Evolutionary conservation across 495 filamentous ascomycete genomes (phyloP).

Genomic region (Neurospora intermedia): DNA sequence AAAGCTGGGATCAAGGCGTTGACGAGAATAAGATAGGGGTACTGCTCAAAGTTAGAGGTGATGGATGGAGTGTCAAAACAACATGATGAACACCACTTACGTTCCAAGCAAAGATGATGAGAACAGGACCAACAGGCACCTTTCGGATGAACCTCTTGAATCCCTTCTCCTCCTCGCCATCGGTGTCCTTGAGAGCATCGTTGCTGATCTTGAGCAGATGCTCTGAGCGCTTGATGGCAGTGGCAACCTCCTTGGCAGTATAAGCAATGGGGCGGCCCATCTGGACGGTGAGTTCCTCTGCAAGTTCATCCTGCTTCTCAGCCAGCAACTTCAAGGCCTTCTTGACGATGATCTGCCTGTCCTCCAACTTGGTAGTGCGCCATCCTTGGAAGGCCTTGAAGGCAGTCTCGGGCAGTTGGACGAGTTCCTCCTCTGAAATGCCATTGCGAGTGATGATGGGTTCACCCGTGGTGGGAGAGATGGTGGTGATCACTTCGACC

Average conservation of each 20-base stretch:
- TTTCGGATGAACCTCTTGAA: constrained; percentile 86
- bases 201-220: constrained; percentile 72
- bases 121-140: constrained; percentile 69
- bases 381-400: constrained; percentile 62
- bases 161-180: constrained; percentile 70
- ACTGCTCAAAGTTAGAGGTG: constrained; percentile 39
- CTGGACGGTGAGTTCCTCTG: constrained; percentile 75
- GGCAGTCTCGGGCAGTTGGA: constrained; percentile 52
- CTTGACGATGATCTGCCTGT: constrained; percentile 65
- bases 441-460: constrained; percentile 66
- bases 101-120: constrained; percentile 93
- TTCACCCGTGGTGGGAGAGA: constrained; percentile 77
- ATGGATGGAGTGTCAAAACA: neutral
- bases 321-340: constrained; percentile 60
- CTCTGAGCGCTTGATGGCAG: constrained; percentile 68
- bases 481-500: constrained; percentile 71
- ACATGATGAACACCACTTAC: constrained; percentile 37
- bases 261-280: constrained; percentile 91
- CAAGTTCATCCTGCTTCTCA: constrained; percentile 67
- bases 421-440: constrained; percentile 53
- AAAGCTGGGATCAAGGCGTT: constrained; percentile 85
- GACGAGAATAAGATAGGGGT: constrained; percentile 83
- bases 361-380: constrained; percentile 49
- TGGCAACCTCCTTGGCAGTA: constrained; percentile 66
- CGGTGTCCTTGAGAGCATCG: constrained; percentile 60